Conservation (phyloP, 441 rosid species). For the Arabidopsis hybrid region DNA sequence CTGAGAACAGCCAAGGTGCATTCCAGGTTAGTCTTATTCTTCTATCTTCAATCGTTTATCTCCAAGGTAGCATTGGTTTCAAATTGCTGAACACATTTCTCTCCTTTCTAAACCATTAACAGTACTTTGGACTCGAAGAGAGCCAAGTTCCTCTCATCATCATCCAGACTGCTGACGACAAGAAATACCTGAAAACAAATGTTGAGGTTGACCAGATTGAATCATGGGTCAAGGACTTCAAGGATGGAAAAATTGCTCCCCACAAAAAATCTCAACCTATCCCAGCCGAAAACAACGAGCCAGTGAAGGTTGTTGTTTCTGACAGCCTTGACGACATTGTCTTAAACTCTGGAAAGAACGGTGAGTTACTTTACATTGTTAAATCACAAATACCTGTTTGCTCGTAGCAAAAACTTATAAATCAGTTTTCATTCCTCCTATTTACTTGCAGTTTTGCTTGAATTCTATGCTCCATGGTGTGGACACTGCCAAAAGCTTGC, state of each 20-base stretch:
- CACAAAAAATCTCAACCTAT: slow-evolving; percentile 86
- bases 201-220: slow-evolving; percentile 77
- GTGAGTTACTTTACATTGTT: slow-evolving; percentile 47
- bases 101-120: slow-evolving; percentile 34
- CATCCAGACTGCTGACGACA: slow-evolving; percentile 72
- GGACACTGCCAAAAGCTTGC: slow-evolving; percentile 95
- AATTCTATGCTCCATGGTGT: slow-evolving; percentile 99
- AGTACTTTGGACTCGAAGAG: slow-evolving; percentile 91
- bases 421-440: slow-evolving; percentile 6
- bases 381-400: slow-evolving; percentile 11
- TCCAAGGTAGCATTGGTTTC: slow-evolving; percentile 18
- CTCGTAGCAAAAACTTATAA: background rate
- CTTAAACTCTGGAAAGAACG: slow-evolving; percentile 86
- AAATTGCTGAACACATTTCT: slow-evolving; percentile 21
- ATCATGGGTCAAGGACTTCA: slow-evolving; percentile 86
- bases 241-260: slow-evolving; percentile 76
- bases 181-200: slow-evolving; percentile 84
- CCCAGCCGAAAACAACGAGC: slow-evolving; percentile 81
- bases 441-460: slow-evolving; percentile 50
- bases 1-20: slow-evolving; percentile 86
- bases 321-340: slow-evolving; percentile 81
- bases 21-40: slow-evolving; percentile 71
- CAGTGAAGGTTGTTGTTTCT: slow-evolving; percentile 93
- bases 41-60: slow-evolving; percentile 25
- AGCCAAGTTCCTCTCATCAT: slow-evolving; percentile 87